Conservation (phyloP, 1,284 basidiomycete species). For the Pseudomicrostroma phylloplanum region DNA sequence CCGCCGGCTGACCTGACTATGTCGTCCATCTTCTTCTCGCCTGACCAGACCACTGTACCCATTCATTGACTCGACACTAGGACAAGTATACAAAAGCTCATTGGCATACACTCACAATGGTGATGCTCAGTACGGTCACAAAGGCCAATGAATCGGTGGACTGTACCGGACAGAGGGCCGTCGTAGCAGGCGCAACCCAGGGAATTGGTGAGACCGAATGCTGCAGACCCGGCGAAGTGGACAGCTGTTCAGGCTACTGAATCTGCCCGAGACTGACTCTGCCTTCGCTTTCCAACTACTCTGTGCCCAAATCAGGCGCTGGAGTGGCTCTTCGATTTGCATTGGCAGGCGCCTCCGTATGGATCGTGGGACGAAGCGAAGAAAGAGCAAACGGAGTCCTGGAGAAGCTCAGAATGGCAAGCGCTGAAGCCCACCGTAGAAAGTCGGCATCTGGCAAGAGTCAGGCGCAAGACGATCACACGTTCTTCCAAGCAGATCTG, state of each 20-base stretch:
- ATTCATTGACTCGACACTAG: too few relatives aligned
- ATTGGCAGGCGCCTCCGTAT: constrained; percentile 47
- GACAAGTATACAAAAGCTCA: too few relatives aligned
- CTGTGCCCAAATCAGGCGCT: not conserved
- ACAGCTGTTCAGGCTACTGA: constrained; percentile 1
- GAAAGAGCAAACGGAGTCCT: constrained; percentile 39
- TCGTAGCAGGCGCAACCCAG: constrained; percentile 38
- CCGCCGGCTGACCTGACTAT: too few relatives aligned
- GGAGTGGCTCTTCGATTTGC: constrained; percentile 40
- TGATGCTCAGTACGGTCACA: not conserved
- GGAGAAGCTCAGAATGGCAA: constrained; percentile 29
- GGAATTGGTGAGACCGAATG: constrained; percentile 41
- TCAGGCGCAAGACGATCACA: constrained; percentile 22
- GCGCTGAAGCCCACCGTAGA: constrained; percentile 22
- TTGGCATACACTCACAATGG: constrained; percentile 8
- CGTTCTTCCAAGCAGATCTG: constrained; percentile 51
- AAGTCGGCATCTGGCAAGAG: constrained; percentile 8
- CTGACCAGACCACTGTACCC: too few relatives aligned
- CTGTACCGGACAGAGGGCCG: constrained; percentile 20
- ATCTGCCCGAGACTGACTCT: not conserved
- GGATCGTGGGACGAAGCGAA: constrained; percentile 50
- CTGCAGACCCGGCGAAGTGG: constrained; percentile 7
- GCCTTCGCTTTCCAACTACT: not conserved
- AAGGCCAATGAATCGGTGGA: constrained; percentile 20
- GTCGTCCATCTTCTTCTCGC: too few relatives aligned